A percentile compares a stretch with the other conserved stretches of the same genome.
Conservation (phyloP, 2,329 filamentous ascomycete genomes). For the Trichoderma brevicompactum region DNA sequence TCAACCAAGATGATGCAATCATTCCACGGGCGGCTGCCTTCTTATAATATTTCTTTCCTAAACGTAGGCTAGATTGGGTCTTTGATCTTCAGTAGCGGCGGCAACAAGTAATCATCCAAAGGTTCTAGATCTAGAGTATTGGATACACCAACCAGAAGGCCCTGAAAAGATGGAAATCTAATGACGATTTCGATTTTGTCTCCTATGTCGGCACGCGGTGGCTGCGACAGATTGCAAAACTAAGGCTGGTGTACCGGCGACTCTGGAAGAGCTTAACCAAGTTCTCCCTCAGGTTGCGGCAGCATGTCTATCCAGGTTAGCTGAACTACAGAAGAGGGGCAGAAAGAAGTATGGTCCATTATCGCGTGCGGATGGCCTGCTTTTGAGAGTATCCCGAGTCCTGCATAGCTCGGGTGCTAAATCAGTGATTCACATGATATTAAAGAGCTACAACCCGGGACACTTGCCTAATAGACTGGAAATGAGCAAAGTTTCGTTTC, state of each 20-base stretch:
- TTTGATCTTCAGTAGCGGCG: background rate
- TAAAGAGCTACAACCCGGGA: background rate
- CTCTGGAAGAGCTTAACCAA: background rate
- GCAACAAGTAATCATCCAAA: background rate
- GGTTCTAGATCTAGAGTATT: background rate
- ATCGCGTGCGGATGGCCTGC: too few relatives aligned
- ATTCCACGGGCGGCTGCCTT: background rate
- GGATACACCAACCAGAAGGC: background rate
- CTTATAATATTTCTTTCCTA: background rate
- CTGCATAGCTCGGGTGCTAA: too few relatives aligned
- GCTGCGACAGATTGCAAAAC: background rate
- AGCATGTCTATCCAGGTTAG: background rate
- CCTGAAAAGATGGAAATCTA: background rate
- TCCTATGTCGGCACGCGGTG: background rate
- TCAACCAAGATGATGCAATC: background rate
- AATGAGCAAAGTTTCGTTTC: background rate
- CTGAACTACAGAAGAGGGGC: background rate
- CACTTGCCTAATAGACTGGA: background rate
- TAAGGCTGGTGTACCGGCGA: too few relatives aligned
- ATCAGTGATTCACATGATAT: background rate
- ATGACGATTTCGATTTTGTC: background rate
- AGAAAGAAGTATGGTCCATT: background rate
- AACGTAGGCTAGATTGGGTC: background rate
- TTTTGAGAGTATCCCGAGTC: too few relatives aligned
- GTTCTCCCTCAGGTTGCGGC: background rate